A percentile compares a stretch with the other conserved stretches of the same genome.
Conservation (phyloP, 169 alveolate species). For the Eimeria necatrix region DNA sequence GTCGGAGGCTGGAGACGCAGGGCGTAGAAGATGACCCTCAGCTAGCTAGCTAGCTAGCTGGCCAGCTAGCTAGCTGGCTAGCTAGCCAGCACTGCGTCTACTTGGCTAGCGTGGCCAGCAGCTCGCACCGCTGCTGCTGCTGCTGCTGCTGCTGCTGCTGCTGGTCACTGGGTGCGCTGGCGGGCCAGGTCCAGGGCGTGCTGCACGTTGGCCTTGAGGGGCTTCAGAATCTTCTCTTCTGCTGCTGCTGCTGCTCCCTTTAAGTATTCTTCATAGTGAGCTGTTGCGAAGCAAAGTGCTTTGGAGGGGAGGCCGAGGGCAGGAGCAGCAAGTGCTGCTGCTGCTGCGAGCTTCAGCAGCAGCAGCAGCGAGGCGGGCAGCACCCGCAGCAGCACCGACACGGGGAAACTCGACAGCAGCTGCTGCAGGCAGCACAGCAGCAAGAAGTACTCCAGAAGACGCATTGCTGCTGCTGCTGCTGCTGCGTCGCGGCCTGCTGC, state of each 20-base stretch:
- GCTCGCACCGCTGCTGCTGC: too few species aligned
- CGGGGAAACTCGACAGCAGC: neutral
- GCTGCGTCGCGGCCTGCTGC: neutral
- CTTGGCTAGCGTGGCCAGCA: too few species aligned
- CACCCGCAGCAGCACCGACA: slow-evolving; percentile 4
- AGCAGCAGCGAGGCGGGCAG: neutral
- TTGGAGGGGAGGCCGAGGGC: neutral
- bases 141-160: too few species aligned
- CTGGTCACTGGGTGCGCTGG: neutral
- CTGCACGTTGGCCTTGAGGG: neutral
- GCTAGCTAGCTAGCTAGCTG: too few species aligned
- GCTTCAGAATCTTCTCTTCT: slow-evolving; percentile 20
- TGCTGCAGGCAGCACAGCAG: slow-evolving; percentile 18
- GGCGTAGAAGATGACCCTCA: too few species aligned
- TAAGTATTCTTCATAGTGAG: neutral
- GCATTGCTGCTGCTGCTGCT: neutral
- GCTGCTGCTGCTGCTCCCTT: slow-evolving; percentile 20
- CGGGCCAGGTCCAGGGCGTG: neutral
- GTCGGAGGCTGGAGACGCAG: too few species aligned
- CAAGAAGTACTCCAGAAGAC: slow-evolving; percentile 17
- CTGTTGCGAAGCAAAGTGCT: neutral
- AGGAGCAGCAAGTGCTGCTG: slow-evolving; percentile 21
- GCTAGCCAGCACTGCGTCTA: too few species aligned
- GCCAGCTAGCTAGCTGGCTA: too few species aligned
- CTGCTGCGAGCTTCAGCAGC: slow-evolving; percentile 56